phyloP scores from a whole-genome alignment of 495 filamentous ascomycete species.

The Hypoxylon subgilvum region DNA sequence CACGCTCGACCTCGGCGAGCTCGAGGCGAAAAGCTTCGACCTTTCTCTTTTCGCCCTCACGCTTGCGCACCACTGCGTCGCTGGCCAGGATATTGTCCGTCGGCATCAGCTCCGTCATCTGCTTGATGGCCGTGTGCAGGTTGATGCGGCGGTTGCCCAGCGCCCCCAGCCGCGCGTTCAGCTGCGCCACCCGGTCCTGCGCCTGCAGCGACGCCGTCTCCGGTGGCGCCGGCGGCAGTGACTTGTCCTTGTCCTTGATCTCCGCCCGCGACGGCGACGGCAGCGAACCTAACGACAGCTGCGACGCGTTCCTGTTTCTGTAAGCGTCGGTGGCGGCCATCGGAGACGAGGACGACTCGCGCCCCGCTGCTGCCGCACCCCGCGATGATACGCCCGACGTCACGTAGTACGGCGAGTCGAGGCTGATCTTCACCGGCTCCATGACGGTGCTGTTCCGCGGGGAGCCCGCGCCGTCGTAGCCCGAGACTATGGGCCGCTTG shows the following conservation, averaged over 20 bases:
- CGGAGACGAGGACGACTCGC: background rate
- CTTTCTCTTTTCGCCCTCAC: constrained; percentile 74
- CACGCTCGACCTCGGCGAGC: constrained; percentile 76
- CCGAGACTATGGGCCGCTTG: constrained; percentile 39
- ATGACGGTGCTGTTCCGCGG: constrained; percentile 15
- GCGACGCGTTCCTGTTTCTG: too few species aligned
- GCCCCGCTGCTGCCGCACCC: too few species aligned
- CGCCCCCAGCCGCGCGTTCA: constrained; percentile 70
- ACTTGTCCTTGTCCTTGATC: constrained; percentile 64
- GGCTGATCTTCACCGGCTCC: constrained; percentile 38
- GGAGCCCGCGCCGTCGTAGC: constrained; percentile 19
- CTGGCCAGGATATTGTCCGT: constrained; percentile 56
- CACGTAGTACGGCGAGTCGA: constrained; percentile 36
- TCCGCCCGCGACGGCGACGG: too few species aligned
- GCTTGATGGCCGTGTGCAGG: constrained; percentile 71
- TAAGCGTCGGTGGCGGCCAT: background rate
- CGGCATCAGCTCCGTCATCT: constrained; percentile 71
- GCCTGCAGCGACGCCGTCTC: constrained; percentile 54
- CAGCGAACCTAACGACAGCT: too few species aligned
- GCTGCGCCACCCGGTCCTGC: constrained; percentile 66
- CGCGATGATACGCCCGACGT: constrained; percentile 16
- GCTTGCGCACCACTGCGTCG: constrained; percentile 51
- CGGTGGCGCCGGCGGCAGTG: constrained; percentile 63
- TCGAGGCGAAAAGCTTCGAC: constrained; percentile 73
- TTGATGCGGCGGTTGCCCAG: constrained; percentile 71